Conservation (phyloP, 306 rosid species). For the Trifolium pratense region DNA sequence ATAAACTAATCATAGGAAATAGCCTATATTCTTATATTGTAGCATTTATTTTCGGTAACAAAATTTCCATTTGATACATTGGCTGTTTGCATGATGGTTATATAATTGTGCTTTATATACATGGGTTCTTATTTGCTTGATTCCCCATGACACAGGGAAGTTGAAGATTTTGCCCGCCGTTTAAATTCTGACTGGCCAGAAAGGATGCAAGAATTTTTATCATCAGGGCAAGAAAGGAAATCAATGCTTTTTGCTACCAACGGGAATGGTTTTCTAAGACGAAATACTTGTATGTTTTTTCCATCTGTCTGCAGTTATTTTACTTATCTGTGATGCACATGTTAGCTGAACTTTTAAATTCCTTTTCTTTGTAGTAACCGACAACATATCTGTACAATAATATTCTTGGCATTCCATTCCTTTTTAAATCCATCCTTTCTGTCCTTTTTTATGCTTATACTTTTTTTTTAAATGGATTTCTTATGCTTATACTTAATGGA, state of each 20-base stretch:
- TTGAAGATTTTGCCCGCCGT: constrained; percentile 90
- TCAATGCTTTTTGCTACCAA: constrained; percentile 56
- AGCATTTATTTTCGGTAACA: constrained; percentile 9
- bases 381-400: not conserved
- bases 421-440: not conserved
- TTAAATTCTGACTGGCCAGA: constrained; percentile 95
- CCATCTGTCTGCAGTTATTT: constrained; percentile 27
- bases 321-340: constrained; percentile 25
- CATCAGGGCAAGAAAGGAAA: constrained; percentile 75
- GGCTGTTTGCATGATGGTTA: constrained; percentile 27
- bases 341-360: constrained; percentile 24
- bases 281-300: constrained; percentile 63
- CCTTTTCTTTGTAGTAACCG: constrained; percentile 8
- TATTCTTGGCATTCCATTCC: constrained; percentile 7
- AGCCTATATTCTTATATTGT: not conserved
- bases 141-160: constrained; percentile 73
- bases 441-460: not conserved
- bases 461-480: not conserved
- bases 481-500: not conserved
- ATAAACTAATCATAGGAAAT: not conserved
- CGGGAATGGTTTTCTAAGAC: constrained; percentile 58
- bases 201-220: constrained; percentile 86
- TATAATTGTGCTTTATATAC: not conserved
- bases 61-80: constrained; percentile 15
- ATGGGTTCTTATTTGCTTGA: constrained; percentile 35